Evolutionary conservation across 78 protist species (phyloP), one percentile per base, ranked within the genome.

Genomic region (Chrysochromulina tobinii): DNA sequence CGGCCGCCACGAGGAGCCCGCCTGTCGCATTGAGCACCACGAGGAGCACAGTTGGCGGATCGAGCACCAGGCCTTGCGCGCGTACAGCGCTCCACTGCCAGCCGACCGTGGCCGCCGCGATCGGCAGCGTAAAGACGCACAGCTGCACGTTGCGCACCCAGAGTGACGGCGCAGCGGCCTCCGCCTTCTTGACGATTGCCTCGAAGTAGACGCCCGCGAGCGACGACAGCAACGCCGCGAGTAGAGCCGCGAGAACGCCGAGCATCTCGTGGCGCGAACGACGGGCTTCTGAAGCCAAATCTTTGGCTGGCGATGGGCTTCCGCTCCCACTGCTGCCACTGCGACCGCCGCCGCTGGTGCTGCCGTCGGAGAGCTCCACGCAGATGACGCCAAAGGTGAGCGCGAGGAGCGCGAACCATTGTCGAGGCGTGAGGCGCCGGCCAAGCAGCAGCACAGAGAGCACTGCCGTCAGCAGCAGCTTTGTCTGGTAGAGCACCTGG

Each of bases 121-220:
- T 25, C 12, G 79, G 79, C 20, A 38, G 6, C 8, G 79, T 38
- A 4, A n/a, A 69, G 53, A 69, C 8, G 54, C 54, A 1, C 54
- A 69, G 79, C 53, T 69, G 79, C 51, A 68, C 64, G 69, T 90
- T 90, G 64, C 93, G 85, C 57, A 81, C 51, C 87, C 85, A 50
- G 6, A 85, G 38, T 12, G 73, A 61, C 58, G 23, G 48, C 1
- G 14, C 48, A 1, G 1, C 1, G 18, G 55, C 23, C 0, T 9
- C 15, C 23, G 7, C 12, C 23, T 7, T 14, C 58, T 90, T 90
- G 75, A 90, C 50, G 15, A 77, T 0, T 81, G 48, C 0, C 87
- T 90, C 93, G 38, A 79, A 25, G 67, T 72, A 90, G 25, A 90
- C 96, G 6, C 93, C 92, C 25, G 97, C 97, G 15, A 95, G 94